Evolutionary conservation across 176 grass and related monocot species (phyloP), one percentile per base, ranked within the genome.

Genomic region (Cenchrus americanus): DNA sequence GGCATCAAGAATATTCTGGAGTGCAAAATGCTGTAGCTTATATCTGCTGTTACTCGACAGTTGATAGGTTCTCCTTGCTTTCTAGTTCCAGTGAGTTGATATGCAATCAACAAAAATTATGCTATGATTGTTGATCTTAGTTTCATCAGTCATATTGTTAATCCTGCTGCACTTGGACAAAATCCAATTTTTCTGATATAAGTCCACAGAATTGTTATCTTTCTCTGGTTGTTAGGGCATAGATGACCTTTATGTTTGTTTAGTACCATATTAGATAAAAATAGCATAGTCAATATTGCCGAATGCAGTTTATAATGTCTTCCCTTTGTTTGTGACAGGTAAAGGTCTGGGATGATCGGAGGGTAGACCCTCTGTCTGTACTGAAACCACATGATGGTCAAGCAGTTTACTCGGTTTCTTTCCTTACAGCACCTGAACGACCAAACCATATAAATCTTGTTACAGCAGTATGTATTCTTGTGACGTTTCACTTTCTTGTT

Each of bases 321-420:
- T 26, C 5, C 73, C 5, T 88, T 77, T 83, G 59, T 76, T 14
- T 65, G 71, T 49, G 8, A 80, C 87, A 98, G 96, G 96, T 98
- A 77, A 95, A 95, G 61, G 91, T 98, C 58, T 98, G 96, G 96
- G 91, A 95, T 87, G 96, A 98, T 60, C 91, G 92, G 44, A 98
- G 78, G 60, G 48, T 65, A 83, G 73, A 80, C 19, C 87, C 87
- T 53, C 69, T 98, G n/a, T 78, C 91, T 73, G 87, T 88, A 13
- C 66, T 98, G 21, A 95, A 84, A 78, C 91, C 96, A 8, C 87
- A 98, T 85, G 91, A 95, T 85, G 89, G 93, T 32, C 87, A 92
- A 89, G 80, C 93, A 65, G 93, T 94, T 67, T 90, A 93, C 53
- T 95, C 88, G 2, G 93, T 98, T 75, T 86, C 87, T 42, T 98